Evolutionary conservation across 176 grass and related monocot genomes (phyloP), one percentile per base, ranked within the genome.

Genomic region (Oryza glumipatula): DNA sequence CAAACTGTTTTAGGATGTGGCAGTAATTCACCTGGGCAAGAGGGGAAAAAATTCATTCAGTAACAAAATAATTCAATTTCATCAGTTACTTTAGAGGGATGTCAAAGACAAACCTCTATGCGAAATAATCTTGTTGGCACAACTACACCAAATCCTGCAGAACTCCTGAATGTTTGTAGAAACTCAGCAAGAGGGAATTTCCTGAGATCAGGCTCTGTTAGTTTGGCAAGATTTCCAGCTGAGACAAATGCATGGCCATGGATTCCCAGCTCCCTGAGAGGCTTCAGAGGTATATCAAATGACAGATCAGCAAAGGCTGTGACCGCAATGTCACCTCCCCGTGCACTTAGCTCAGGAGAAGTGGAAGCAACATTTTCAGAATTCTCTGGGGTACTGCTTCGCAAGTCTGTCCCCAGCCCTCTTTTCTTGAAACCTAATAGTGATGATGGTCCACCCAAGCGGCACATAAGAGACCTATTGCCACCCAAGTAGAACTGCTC

Each of bases 401-500:
- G 51, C 6, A 48, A 54, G n/a, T 87, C 78, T 48, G 74, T 89
- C 8, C 91, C 86, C 45, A 98, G 64, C 24, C 93, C 93, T 86
- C 96, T 92, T 81, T 86, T 79, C 89, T 77, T 89, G 86, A 95
- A 98, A 15, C 93, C 91, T 38, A 89, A 85, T 54, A 98, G 78
- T 46, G 91, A 87, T 13, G 93, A 88, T 51, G 96, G 91, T 21
- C 91, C 87, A 23, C 87, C 87, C 83, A 98, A 84, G 73, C 79
- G 85, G 68, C 96, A 92, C 30, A 95, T 78, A 39, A 89, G 86
- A 85, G 96, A 89, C 68, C 65, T 88, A 78, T 87, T 92, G 30
- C 89, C 91, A 11, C 96, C 93, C 85, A 94, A 86, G 83, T 94
- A 92, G 69, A 98, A 98, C 32, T 81, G 79, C 80, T 98, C 96